Conservation (phyloP, 1,284 basidiomycete species). For the Fomitopsis pinicola region DNA sequence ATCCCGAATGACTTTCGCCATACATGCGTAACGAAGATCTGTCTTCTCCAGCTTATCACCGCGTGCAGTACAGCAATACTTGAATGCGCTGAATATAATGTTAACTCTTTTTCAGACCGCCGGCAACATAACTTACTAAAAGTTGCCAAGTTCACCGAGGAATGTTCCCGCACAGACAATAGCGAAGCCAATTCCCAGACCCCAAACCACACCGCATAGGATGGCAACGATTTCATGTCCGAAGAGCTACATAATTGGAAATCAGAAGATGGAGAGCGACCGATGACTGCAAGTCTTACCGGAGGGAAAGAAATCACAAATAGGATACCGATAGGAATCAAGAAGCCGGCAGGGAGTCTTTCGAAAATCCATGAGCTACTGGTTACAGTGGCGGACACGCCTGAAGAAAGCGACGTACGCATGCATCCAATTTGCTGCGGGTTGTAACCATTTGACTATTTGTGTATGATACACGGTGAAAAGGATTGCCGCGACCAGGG, state of each 20-base stretch:
- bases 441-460: conserved; percentile 56
- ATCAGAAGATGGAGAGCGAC: not conserved
- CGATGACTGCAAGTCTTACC: conserved; percentile 32
- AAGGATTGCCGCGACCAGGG: conserved; percentile 39
- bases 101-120: conserved; percentile 3
- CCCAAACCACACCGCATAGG: conserved; percentile 77
- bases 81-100: conserved; percentile 49
- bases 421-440: conserved; percentile 49
- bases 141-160: conserved; percentile 67
- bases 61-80: conserved; percentile 54
- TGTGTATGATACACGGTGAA: conserved; percentile 52
- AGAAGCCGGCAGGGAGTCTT: conserved; percentile 54
- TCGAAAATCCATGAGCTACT: not conserved
- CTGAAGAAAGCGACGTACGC: conserved; percentile 26
- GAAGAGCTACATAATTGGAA: conserved; percentile 45
- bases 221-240: conserved; percentile 77
- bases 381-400: not conserved
- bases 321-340: conserved; percentile 78
- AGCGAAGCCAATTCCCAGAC: conserved; percentile 60
- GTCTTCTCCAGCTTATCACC: conserved; percentile 71
- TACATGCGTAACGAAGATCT: conserved; percentile 72
- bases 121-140: conserved; percentile 43
- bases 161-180: conserved; percentile 68
- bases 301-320: conserved; percentile 79
- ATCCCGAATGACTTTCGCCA: conserved; percentile 73